Percentiles rank a stretch among this genome's conserved stretches.
Conservation (phyloP, 352 stramenopile genomes). For the Phytophthora niederhauseri region DNA sequence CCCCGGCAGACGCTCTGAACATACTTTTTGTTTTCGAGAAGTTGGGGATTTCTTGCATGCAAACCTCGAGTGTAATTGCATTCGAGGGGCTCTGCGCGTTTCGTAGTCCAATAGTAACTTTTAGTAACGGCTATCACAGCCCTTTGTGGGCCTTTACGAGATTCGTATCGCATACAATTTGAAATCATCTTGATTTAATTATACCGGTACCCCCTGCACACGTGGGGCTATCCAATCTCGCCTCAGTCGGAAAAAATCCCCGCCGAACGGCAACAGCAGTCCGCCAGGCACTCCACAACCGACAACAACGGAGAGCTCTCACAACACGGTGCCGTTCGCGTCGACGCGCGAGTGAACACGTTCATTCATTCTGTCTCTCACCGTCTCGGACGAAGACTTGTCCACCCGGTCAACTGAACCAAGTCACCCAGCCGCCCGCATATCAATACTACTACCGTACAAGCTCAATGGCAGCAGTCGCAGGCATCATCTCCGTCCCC, state of each 20-base stretch:
- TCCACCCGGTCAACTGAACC: not conserved
- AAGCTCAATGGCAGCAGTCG: conserved; percentile 23
- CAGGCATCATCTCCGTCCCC: conserved; percentile 7
- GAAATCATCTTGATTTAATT: conserved; percentile 10
- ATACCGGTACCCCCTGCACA: not conserved
- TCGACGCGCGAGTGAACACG: conserved; percentile 20
- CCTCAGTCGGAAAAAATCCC: not conserved
- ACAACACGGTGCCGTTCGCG: conserved; percentile 24
- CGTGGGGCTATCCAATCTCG: conserved; percentile 22
- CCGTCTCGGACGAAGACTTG: conserved; percentile 8
- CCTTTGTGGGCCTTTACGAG: conserved; percentile 8
- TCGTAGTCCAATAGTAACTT: conserved; percentile 23
- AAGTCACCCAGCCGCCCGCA: not conserved
- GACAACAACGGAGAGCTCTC: conserved; percentile 8
- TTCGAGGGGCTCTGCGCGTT: conserved; percentile 8
- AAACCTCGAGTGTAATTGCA: conserved; percentile 4
- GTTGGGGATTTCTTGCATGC: not conserved
- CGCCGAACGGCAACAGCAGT: conserved; percentile 8
- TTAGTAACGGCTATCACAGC: not conserved
- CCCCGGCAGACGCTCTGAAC: not conserved
- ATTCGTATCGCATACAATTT: conserved; percentile 11
- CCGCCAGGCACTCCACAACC: conserved; percentile 14
- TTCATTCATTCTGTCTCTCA: conserved; percentile 21
- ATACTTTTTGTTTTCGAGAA: not conserved
- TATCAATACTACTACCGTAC: not conserved